Evolutionary conservation across 352 stramenopile genomes (phyloP).

Genomic region (Globisporangium cylindrosporum): DNA sequence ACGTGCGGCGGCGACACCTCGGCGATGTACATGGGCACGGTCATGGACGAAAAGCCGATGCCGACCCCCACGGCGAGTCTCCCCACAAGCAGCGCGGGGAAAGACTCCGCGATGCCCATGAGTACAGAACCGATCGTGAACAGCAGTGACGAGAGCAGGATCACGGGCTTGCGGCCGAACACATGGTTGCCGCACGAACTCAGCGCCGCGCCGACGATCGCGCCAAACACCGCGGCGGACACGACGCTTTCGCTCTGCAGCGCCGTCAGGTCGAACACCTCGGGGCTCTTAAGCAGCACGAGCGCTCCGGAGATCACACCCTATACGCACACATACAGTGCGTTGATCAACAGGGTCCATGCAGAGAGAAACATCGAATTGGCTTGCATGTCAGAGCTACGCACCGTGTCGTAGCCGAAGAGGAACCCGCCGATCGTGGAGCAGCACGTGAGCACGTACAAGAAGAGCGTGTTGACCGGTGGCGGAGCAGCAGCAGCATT

Average conservation of each 20-base stretch:
- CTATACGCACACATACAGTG: conserved; percentile 13
- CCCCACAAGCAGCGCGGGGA: conserved; percentile 48
- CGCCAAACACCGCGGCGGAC: conserved; percentile 67
- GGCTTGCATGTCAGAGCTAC: not conserved
- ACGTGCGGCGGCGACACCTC: conserved; percentile 66
- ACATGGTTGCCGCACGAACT: conserved; percentile 60
- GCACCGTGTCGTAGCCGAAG: conserved; percentile 78
- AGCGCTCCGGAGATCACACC: conserved; percentile 77
- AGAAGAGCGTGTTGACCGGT: conserved; percentile 22
- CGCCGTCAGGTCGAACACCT: conserved; percentile 53
- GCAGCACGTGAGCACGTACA: conserved; percentile 66
- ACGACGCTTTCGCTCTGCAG: conserved; percentile 69
- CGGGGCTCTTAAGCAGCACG: conserved; percentile 62
- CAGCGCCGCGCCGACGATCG: conserved; percentile 56
- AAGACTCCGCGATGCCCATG: conserved; percentile 56
- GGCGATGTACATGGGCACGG: conserved; percentile 76
- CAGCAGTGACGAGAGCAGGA: conserved; percentile 58
- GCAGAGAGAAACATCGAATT: too few species aligned
- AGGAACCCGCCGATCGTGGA: conserved; percentile 77
- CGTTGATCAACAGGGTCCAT: not conserved
- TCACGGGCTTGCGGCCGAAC: conserved; percentile 56
- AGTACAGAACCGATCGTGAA: conserved; percentile 59
- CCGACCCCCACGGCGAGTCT: conserved; percentile 60
- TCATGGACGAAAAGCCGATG: conserved; percentile 75
- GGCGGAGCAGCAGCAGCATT: not conserved